Evolutionary conservation across 805 yeast genomes (phyloP).

Genomic region (Hanseniaspora occidentalis): DNA sequence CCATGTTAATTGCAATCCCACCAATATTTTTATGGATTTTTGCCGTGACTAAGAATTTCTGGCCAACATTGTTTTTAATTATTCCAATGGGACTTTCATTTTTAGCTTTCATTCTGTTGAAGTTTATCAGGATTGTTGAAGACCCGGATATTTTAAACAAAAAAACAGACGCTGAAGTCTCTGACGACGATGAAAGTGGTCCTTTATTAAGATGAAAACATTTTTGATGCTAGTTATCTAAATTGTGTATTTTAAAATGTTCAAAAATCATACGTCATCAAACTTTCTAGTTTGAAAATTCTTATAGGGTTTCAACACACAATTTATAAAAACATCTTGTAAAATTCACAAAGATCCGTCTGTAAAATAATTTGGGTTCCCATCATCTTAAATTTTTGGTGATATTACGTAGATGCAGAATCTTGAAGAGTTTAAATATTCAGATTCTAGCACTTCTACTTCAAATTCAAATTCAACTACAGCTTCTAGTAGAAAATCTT

Average conservation of each 20-base stretch:
- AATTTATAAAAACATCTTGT: background rate
- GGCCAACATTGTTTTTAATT: constrained; percentile 28
- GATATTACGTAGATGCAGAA: background rate
- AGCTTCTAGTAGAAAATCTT: constrained; percentile 18
- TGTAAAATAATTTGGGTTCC: background rate
- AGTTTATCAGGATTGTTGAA: constrained; percentile 13
- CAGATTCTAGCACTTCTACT: constrained; percentile 9
- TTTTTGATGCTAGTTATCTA: too few species aligned
- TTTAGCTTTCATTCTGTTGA: constrained; percentile 10
- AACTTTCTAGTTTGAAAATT: too few species aligned
- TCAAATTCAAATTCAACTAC: constrained; percentile 12
- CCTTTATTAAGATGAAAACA: too few species aligned
- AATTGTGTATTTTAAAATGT: too few species aligned
- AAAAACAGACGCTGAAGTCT: constrained; percentile 4
- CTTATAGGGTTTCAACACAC: too few species aligned
- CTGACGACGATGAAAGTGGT: too few species aligned
- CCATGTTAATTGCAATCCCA: constrained; percentile 37
- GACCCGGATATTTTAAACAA: constrained; percentile 11
- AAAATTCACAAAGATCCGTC: background rate
- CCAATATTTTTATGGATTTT: constrained; percentile 37
- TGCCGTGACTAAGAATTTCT: constrained; percentile 26
- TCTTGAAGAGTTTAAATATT: background rate
- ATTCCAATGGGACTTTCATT: constrained; percentile 15
- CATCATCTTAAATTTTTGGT: background rate
- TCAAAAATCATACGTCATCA: too few species aligned